Percentiles rank a stretch among this genome's conserved stretches.
Conservation (phyloP, 1,139 yeast species). For the Yamadazyma spencermartinsiae region DNA sequence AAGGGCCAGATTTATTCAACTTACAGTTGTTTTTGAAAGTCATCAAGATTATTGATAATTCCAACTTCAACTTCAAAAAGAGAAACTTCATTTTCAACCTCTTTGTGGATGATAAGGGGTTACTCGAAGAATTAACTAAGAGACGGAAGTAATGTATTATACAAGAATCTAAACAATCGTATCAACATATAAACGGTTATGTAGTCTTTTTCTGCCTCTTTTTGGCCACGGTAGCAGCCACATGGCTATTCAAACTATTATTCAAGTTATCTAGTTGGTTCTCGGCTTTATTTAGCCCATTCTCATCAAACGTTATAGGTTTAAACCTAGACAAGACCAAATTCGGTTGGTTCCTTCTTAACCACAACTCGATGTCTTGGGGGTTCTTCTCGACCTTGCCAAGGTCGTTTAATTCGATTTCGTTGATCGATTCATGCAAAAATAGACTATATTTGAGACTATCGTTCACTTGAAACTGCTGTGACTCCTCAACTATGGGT, state of each 20-base stretch:
- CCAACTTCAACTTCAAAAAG: slow-evolving; percentile 62
- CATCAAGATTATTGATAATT: slow-evolving; percentile 62
- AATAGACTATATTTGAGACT: slow-evolving; percentile 12
- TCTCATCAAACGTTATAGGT: slow-evolving; percentile 28
- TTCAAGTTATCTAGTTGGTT: slow-evolving; percentile 13
- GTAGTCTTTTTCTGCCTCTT: slow-evolving; percentile 12
- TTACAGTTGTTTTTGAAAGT: slow-evolving; percentile 61
- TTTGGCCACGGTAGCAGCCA: slow-evolving; percentile 7
- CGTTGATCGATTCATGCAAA: slow-evolving; percentile 37
- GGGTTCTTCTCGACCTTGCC: slow-evolving; percentile 39
- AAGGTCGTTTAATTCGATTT: slow-evolving; percentile 40
- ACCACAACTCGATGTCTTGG: slow-evolving; percentile 41
- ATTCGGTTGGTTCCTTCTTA: slow-evolving; percentile 36
- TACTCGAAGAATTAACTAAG: slow-evolving; percentile 53
- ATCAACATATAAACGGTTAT: not conserved
- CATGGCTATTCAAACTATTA: slow-evolving; percentile 13
- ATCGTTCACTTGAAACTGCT: slow-evolving; percentile 2
- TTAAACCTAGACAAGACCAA: slow-evolving; percentile 36
- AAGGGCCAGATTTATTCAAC: slow-evolving; percentile 54
- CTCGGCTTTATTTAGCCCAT: slow-evolving; percentile 16
- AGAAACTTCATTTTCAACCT: slow-evolving; percentile 70
- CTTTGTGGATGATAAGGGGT: slow-evolving; percentile 52
- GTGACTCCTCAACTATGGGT: slow-evolving; percentile 2
- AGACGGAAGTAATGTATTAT: slow-evolving; percentile 8
- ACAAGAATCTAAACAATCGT: not conserved